These are phyloP conservation scores for Dothideomycetes sp. DNA, from an alignment of 2,329 filamentous ascomycete genomes.

Conservation along the genomic window DNA sequence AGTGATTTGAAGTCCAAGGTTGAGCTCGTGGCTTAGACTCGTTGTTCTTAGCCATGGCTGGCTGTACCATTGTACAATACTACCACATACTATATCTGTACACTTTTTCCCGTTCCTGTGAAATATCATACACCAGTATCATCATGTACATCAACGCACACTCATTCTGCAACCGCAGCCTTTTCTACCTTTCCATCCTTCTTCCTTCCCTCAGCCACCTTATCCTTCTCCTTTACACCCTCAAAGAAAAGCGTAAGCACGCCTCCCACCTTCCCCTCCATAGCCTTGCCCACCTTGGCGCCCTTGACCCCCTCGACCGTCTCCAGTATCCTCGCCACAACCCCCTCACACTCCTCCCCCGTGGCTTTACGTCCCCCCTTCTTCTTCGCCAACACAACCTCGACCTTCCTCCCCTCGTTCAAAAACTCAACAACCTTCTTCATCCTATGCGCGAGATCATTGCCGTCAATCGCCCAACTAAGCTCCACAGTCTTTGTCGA, in stretches of 20 bases:
- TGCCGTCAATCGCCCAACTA: conserved; percentile 71
- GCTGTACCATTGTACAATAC: background rate
- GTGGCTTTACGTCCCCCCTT: conserved; percentile 50
- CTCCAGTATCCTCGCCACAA: conserved; percentile 43
- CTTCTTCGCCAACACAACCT: conserved; percentile 61
- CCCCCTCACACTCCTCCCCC: conserved; percentile 46
- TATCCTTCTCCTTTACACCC: conserved; percentile 21
- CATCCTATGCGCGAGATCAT: conserved; percentile 66
- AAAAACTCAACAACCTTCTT: conserved; percentile 59
- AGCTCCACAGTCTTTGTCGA: conserved; percentile 80
- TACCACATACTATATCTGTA: conserved; percentile 1
- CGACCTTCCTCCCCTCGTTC: conserved; percentile 62
- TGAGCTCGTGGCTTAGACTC: conserved; percentile 1
- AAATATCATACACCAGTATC: too few species aligned
- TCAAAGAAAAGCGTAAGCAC: conserved; percentile 36
- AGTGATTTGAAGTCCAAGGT: conserved; percentile 36
- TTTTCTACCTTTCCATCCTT: too few species aligned
- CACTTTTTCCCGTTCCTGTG: background rate
- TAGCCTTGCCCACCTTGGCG: conserved; percentile 34
- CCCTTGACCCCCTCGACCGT: conserved; percentile 31
- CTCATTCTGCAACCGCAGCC: too few species aligned
- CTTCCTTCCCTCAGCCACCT: background rate
- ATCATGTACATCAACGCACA: too few species aligned
- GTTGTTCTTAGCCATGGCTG: too few species aligned
- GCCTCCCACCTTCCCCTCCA: conserved; percentile 35